A percentile compares a stretch with the other conserved stretches of the same genome.
Evolutionary conservation across 805 yeast genomes (phyloP).

Genomic region (Ogataea populi-albae): DNA sequence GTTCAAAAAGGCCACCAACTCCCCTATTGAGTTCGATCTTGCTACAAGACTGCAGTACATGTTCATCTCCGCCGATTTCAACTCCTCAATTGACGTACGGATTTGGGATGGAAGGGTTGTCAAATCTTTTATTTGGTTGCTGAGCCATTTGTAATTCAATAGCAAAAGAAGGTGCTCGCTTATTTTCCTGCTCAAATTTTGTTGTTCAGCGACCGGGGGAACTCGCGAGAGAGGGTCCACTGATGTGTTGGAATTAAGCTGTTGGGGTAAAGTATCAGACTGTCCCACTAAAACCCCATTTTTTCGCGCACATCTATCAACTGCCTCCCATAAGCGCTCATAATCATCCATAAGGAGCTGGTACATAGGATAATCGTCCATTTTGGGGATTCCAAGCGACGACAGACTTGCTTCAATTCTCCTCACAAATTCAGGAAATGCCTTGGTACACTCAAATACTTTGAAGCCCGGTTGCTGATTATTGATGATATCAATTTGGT

Average conservation of each 20-base stretch:
- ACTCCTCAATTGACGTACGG: conserved; percentile 30
- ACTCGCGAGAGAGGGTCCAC: conserved; percentile 8
- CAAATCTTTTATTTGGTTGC: conserved; percentile 38
- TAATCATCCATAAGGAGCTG: conserved; percentile 18
- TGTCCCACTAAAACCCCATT: conserved; percentile 11
- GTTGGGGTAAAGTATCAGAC: conserved; percentile 3
- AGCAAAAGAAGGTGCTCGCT: conserved; percentile 40
- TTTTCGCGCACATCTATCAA: conserved; percentile 16
- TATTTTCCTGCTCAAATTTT: conserved; percentile 1
- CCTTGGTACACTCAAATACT: conserved; percentile 43
- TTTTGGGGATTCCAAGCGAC: conserved; percentile 13
- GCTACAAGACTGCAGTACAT: conserved; percentile 47
- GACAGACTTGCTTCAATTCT: conserved; percentile 34
- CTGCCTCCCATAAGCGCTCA: conserved; percentile 22
- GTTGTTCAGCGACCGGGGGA: conserved; percentile 3
- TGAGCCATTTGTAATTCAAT: conserved; percentile 52
- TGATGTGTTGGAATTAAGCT: conserved; percentile 1
- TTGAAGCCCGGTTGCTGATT: conserved; percentile 18
- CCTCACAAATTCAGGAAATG: conserved; percentile 45
- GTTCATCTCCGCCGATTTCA: conserved; percentile 33
- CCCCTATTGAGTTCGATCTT: conserved; percentile 56
- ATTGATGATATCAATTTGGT: conserved; percentile 48
- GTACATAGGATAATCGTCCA: conserved; percentile 13
- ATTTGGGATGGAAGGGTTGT: conserved; percentile 19
- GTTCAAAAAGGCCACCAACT: conserved; percentile 59